Conservation (phyloP, 1,139 yeast species). For the Saccharomyces uvarum region DNA sequence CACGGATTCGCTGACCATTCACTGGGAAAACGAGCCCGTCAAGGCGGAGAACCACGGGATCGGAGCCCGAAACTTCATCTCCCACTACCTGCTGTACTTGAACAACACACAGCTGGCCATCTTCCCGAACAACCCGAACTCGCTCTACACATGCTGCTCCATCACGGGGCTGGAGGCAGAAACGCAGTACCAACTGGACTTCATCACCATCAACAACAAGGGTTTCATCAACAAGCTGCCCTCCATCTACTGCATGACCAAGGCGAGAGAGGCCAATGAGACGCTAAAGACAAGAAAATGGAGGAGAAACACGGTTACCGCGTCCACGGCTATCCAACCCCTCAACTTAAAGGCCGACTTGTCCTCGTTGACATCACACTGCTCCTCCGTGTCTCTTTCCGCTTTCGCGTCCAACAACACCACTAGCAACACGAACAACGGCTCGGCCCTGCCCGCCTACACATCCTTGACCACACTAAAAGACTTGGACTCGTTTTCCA, state of each 20-base stretch:
- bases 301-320: constrained; percentile 11
- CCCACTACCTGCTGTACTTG: constrained; percentile 26
- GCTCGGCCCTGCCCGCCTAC: constrained; percentile 16
- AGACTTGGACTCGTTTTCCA: constrained; percentile 26
- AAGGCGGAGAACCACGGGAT: background rate
- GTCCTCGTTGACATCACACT: background rate
- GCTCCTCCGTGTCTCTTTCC: constrained; percentile 1
- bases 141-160: constrained; percentile 35
- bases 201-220: constrained; percentile 44
- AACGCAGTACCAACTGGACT: constrained; percentile 46
- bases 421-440: background rate
- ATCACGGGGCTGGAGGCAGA: constrained; percentile 42
- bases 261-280: constrained; percentile 11
- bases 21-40: constrained; percentile 44
- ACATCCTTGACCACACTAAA: constrained; percentile 24
- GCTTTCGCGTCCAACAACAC: background rate
- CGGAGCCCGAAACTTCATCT: constrained; percentile 11
- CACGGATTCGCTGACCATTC: constrained; percentile 42
- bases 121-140: constrained; percentile 26
- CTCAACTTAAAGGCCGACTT: background rate
- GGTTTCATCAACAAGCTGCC: constrained; percentile 42
- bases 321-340: constrained; percentile 1
- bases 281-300: constrained; percentile 14
- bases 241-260: constrained; percentile 41
- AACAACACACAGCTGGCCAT: constrained; percentile 27